A percentile compares a stretch with the other conserved stretches of the same genome.
Evolutionary conservation across 2,329 filamentous ascomycete genomes (phyloP).

Genomic region (Botrytis sinoallii): DNA sequence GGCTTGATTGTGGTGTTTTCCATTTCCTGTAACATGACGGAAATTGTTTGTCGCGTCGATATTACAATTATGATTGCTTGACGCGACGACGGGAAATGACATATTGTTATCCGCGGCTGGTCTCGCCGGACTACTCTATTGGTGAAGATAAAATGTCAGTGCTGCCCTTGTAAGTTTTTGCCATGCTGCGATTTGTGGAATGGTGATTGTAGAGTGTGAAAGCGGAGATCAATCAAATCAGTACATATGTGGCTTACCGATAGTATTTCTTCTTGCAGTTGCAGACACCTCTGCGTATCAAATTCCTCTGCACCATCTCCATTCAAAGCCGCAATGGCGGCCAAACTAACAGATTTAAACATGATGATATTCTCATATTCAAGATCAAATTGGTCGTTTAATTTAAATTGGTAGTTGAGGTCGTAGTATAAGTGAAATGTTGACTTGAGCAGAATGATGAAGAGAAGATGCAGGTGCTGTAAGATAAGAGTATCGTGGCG

Average conservation of each 20-base stretch:
- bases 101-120: background rate
- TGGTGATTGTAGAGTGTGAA: background rate
- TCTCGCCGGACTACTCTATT: slow-evolving; percentile 8
- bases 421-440: background rate
- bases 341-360: background rate
- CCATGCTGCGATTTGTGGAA: slow-evolving; percentile 5
- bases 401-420: background rate
- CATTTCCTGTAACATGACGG: background rate
- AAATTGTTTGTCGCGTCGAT: slow-evolving; percentile 2
- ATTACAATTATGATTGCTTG: background rate
- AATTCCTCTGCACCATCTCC: slow-evolving; percentile 19
- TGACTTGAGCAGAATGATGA: background rate
- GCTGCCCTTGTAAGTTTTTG: slow-evolving; percentile 8
- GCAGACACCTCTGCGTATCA: slow-evolving; percentile 26
- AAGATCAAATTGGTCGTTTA: background rate
- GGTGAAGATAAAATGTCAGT: slow-evolving; percentile 11
- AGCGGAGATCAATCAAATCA: background rate
- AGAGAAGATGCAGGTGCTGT: background rate
- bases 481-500: background rate
- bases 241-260: slow-evolving; percentile 23
- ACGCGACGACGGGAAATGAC: background rate
- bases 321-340: slow-evolving; percentile 22
- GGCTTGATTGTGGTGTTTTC: background rate
- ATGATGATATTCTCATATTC: background rate
- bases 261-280: slow-evolving; percentile 21